phyloP scores from a whole-genome alignment of 73 alveolate genomes.

The Paramecium biaurelia region DNA sequence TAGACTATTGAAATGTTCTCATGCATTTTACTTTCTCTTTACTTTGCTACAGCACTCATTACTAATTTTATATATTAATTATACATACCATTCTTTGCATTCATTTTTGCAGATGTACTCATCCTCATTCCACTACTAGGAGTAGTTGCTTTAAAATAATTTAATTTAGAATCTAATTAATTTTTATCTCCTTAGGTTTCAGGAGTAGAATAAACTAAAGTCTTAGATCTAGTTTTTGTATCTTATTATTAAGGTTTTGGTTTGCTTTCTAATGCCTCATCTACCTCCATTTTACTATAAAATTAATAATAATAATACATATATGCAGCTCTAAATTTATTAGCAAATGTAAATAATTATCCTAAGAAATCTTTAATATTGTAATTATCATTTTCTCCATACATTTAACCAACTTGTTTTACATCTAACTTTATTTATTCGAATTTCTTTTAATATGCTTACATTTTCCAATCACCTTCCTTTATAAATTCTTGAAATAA shows the following conservation, averaged over 20 bases:
- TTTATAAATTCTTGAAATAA: background rate
- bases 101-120: constrained; percentile 33
- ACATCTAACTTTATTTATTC: constrained; percentile 7
- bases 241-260: background rate
- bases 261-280: constrained; percentile 32
- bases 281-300: constrained; percentile 40
- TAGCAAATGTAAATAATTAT: background rate
- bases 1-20: background rate
- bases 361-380: constrained; percentile 1
- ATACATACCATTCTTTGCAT: constrained; percentile 26
- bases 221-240: background rate
- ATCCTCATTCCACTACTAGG: constrained; percentile 21
- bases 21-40: constrained; percentile 45
- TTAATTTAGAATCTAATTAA: background rate
- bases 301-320: background rate
- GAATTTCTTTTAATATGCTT: background rate
- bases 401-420: constrained; percentile 34
- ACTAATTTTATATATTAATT: background rate
- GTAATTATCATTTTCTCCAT: constrained; percentile 29
- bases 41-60: background rate
- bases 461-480: constrained; percentile 25
- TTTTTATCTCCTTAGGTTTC: background rate
- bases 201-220: background rate
- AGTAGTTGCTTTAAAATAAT: background rate
- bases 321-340: constrained; percentile 21